Evolutionary conservation across 768 basidiomycete genomes (phyloP), one percentile per base, ranked within the genome.

Genomic region (Pleurotus sapidus): DNA sequence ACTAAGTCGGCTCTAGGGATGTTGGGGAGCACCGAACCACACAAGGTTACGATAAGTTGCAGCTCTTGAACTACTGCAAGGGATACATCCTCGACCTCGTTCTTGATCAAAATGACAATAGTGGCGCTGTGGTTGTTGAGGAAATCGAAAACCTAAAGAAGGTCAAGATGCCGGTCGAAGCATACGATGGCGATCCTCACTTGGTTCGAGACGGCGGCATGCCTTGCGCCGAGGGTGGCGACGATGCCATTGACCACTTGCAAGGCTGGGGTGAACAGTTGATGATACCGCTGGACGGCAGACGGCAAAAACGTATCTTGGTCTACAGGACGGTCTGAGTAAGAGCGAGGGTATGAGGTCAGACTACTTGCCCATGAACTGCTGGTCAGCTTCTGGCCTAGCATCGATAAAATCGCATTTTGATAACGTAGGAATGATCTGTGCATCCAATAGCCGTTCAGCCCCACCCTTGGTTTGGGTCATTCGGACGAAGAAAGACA

Each of bases 351-450:
- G 3, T 7, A 5, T 51, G 37, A 9, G 3, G 38, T 6, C 11
- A 34, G 8, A 11, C 30, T 11, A 66, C 79, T 39, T 61, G 91
- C 94, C 91, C 70, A 93, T 84, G 65, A 92, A 88, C 0, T 88
- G 83, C 60, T 91, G 86, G 59, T 93, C 91, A 2, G 83, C 82
- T 61, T 94, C 89, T 3, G 94, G 95, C 58, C 89, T 79, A 1
- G 91, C 84, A 61, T 93, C 90, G 55, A 98, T 72, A 69, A 87
- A 98, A 61, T 95, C 92, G 68, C 93, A 96, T 57, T 89, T 86
- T 0, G 89, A 83, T 46, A 98, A 74, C 14, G 84, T 77, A 3
- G 86, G 80, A 8, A 97, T 77, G 1, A 94, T 63, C 55, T 91
- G 89, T 1, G 85, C 81, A 57, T 94, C 92, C 4, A 97, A 69